These are phyloP conservation scores for Geotrichum restrictum DNA, from an alignment of 1,139 yeast species.

Conservation along the genomic window DNA sequence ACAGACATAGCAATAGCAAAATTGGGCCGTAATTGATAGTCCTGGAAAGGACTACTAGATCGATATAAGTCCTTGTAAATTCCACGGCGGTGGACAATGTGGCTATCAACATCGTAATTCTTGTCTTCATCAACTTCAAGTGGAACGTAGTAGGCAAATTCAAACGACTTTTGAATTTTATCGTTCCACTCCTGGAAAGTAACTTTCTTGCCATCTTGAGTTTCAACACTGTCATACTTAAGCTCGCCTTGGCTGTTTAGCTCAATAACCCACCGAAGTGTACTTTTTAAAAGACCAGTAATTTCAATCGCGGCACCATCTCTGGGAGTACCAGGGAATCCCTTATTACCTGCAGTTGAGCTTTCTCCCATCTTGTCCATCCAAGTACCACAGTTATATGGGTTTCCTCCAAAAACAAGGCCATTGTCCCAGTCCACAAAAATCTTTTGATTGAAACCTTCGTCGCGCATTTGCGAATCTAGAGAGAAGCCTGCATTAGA, in stretches of 20 bases:
- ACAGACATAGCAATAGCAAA: slow-evolving; percentile 88
- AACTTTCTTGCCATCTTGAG: slow-evolving; percentile 55
- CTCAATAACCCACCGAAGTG: slow-evolving; percentile 71
- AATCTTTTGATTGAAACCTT: slow-evolving; percentile 83
- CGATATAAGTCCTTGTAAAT: slow-evolving; percentile 82
- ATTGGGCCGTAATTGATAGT: slow-evolving; percentile 88
- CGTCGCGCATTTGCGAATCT: slow-evolving; percentile 88
- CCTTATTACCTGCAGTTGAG: slow-evolving; percentile 72
- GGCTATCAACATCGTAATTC: slow-evolving; percentile 57
- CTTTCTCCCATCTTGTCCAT: slow-evolving; percentile 99
- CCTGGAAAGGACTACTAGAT: slow-evolving; percentile 85
- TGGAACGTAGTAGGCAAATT: slow-evolving; percentile 74
- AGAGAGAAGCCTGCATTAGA: slow-evolving; percentile 90
- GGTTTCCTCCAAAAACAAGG: slow-evolving; percentile 84
- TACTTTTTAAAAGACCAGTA: slow-evolving; percentile 79
- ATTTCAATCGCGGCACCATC: slow-evolving; percentile 96
- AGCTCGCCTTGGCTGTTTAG: slow-evolving; percentile 55
- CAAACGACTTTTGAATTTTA: slow-evolving; percentile 68
- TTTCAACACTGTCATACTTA: slow-evolving; percentile 41
- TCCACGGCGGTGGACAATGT: slow-evolving; percentile 80
- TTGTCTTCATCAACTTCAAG: slow-evolving; percentile 49
- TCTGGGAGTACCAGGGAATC: slow-evolving; percentile 94
- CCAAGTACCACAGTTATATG: slow-evolving; percentile 96
- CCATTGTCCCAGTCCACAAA: slow-evolving; percentile 88
- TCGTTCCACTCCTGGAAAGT: slow-evolving; percentile 64